These are phyloP conservation scores for Nothopassalora personata DNA, from an alignment of 2,329 filamentous ascomycete species.

Conservation along the genomic window DNA sequence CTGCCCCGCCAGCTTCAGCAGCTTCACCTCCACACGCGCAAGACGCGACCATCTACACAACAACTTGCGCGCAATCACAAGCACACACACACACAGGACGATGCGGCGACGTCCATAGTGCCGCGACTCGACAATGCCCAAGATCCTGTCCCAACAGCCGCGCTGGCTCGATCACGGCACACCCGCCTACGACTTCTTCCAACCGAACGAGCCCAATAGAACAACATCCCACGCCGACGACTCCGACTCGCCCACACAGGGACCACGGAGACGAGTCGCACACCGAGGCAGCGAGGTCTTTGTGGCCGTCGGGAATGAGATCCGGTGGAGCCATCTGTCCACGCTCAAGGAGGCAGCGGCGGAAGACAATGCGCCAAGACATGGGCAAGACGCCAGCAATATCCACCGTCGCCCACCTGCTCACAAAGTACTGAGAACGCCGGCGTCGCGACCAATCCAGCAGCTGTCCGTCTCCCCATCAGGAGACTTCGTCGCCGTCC, in stretches of 20 bases:
- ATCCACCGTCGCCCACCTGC: conserved; percentile 1
- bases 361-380: conserved; percentile 6
- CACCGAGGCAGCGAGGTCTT: conserved; percentile 82
- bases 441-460: conserved; percentile 74
- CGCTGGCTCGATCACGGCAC: conserved; percentile 76
- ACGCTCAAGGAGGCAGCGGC: conserved; percentile 60
- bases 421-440: conserved; percentile 62
- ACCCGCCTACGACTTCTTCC: conserved; percentile 74
- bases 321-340: conserved; percentile 83
- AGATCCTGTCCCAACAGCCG: conserved; percentile 78
- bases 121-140: conserved; percentile 60
- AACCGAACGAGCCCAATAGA: conserved; percentile 30
- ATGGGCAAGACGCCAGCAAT: conserved; percentile 4
- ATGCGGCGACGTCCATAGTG: neutral
- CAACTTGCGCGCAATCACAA: too few relatives aligned
- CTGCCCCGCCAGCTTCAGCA: too few relatives aligned
- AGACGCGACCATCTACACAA: too few relatives aligned
- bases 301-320: conserved; percentile 78
- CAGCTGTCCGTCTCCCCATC: conserved; percentile 82
- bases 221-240: conserved; percentile 8
- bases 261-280: conserved; percentile 62
- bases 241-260: conserved; percentile 15
- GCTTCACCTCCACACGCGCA: too few relatives aligned
- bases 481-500: conserved; percentile 73
- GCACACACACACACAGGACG: neutral